Evolutionary conservation across 1,284 basidiomycete species (phyloP), one percentile per base, ranked within the genome.

Genomic region (Ustilago nuda): DNA sequence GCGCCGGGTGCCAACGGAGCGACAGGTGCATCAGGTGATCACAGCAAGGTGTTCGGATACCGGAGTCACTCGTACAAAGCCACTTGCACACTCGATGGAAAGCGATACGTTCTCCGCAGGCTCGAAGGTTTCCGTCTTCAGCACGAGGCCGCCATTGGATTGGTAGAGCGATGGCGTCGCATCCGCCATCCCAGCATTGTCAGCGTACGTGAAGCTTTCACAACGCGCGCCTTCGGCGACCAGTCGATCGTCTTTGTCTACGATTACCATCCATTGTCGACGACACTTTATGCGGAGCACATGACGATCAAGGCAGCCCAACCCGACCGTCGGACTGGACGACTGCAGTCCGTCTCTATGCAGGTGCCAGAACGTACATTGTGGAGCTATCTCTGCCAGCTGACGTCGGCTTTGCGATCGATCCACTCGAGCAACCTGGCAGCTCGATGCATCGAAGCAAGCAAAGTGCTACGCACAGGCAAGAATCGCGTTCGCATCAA

Each of bases 301-400:
- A 86, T 90, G 56, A 86, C 85, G 3, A 86, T 87, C 15, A 87
- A 87, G 53, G 85, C 87, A 8, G 82, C 86, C 3, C 80, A 85
- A 48, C 82, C 82, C 3, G 85, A 87, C 61, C 82, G 82, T 3
- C 78, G 82, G 11, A 85, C 84, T 12, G 83, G 83, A 9, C 70
- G 83, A 35, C 55, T 85, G 59, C 82, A 84, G 56, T 58, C 81
- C 0, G 81, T 79, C 5, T 72, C 77, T 43, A 83, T 83, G 81
- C 85, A 83, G 56, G 87, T 94, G 35, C 89, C 92, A 0, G 97
- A 99, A 86, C 89, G 91, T n/a, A 91, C 92, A 0, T 85, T 99
- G 12, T 99, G 97, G 96, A 93, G 92, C 17, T 99, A 96, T 83
- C 90, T 97, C 57, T 90, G 94, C 39, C 96, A 99, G 86, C 90